Base-by-base conservation (phyloP, 768 basidiomycete genomes). In the Hygrophorus pudorinus region DNA sequence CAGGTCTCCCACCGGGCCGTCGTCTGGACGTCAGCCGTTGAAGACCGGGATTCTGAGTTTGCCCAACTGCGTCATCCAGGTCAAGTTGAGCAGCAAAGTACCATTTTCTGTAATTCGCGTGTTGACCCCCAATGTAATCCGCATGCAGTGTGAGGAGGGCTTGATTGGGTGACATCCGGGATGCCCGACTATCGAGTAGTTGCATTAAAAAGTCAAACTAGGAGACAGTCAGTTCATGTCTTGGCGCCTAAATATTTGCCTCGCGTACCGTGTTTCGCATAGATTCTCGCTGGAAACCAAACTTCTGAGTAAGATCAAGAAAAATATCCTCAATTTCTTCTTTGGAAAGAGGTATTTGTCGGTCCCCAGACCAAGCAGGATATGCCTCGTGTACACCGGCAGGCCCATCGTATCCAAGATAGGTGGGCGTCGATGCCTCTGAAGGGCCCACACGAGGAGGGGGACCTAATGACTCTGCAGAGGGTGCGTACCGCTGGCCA, bases 321-420 rank as follows among this genome's bases (percentile, higher is more conserved):
- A 98, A 89, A 40, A 99, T 89, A 59, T 99, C 96, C 61, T 98
- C 94, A 45, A 98, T 97, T 69, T 97, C 96, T 63, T 99, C 96
- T 70, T 98, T 97, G 14, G 91, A 93, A 11, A 99, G 70, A n/a
- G 94, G 94, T 49, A 97, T 96, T 52, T 86, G 81, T 11, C 87
- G 81, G 41, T 98, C 96, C 32, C 79, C 64, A 8, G 79, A 81
- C 96, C 96, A 99, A 1, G 94, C 91, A 0, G 94, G 87, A 58
- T 97, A 97, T 31, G 90, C 79, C 54, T 97, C 92, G 38, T 80
- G 76, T 33, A 66, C 74, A 43, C 77, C 77, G 24, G 68, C 63
- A 2, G 73, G 62, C 10, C 70, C 68, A 30, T 63, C 63, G 48
- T 79, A 78, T 44, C 89, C 86, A 48, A 72, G 67, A 53, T 79